Conservation (phyloP, 805 yeast species). For the Kurtzmaniella fragi region DNA sequence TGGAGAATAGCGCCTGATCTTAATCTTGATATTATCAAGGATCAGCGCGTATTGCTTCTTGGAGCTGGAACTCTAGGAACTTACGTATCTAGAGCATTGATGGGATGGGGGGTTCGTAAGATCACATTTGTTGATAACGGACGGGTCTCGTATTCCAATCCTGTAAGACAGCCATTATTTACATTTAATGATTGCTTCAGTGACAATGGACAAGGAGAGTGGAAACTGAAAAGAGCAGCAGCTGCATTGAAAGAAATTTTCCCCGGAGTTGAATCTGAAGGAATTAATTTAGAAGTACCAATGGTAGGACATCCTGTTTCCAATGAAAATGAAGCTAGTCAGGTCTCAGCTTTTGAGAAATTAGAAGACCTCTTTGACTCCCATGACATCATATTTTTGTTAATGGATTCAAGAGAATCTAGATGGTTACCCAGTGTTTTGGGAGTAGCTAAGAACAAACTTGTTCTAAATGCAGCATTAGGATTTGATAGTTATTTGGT, state of each 20-base stretch:
- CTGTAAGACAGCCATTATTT: conserved; percentile 90
- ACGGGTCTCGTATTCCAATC: conserved; percentile 84
- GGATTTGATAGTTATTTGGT: conserved; percentile 94
- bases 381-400: conserved; percentile 74
- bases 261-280: conserved; percentile 68
- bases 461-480: conserved; percentile 85
- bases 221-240: conserved; percentile 81
- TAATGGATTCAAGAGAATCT: conserved; percentile 93
- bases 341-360: conserved; percentile 44
- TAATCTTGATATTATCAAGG: conserved; percentile 59
- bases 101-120: conserved; percentile 92
- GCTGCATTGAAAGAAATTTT: conserved; percentile 63
- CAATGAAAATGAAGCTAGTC: conserved; percentile 51
- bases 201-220: conserved; percentile 55
- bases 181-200: conserved; percentile 73
- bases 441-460: conserved; percentile 60
- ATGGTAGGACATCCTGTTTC: conserved; percentile 92
- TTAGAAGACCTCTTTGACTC: conserved; percentile 49
- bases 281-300: conserved; percentile 72
- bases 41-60: conserved; percentile 64
- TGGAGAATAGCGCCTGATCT: conserved; percentile 91
- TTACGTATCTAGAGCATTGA: conserved; percentile 75
- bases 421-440: conserved; percentile 96
- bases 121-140: conserved; percentile 91
- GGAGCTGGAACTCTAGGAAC: conserved; percentile 98